Base-by-base conservation (phyloP, 2,329 filamentous ascomycete species). In the Knufia petricola region DNA sequence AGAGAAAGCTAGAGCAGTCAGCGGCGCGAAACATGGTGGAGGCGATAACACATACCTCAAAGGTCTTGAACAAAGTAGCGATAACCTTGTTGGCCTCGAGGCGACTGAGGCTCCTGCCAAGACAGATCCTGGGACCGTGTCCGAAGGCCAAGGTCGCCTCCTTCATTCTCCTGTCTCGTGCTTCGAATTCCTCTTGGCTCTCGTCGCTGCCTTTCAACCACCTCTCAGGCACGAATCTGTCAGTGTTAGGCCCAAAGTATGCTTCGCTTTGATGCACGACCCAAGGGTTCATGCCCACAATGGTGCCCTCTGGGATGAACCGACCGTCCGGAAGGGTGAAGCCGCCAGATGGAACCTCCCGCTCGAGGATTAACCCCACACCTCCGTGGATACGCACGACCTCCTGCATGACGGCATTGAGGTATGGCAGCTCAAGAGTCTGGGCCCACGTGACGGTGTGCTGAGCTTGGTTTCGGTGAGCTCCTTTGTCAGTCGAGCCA, bases 361-460 rank as follows among this genome's bases (percentile, higher is more conserved):
- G 50, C 8, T 34, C 52, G 20, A 55, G 32, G 1, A 41, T 58
- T 1, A 59, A 58, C 2, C 62, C 60, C 1, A 69, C 66, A 0
- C 69, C 64, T 2, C 73, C 70, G 3, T 68, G 66, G 40, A 75
- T 60, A 13, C 73, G 68, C 52, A 75, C 59, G 0, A 67, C 59
- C 56, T 76, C 72, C 39, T 74, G 66, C 26, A 76, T 65, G 48
- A 65, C 67, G 2, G 71, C 73, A 3, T 64, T 62, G 1, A 75
- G 59, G 51, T 73, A 75, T 1, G 60, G 57, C 10, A 73, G 57
- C 28, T 57, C 51, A 1, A 59, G 40, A 24, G 67, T 68, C 7
- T 63, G 56, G 55, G 88, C 73, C 47, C 79, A 81, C 3, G 84
- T 85, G 58, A 86, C 4, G 90, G 76, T 4, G 32, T 36, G 13